Conservation (phyloP, 192 early-diverging fungal species). For the Backusella westeae region DNA sequence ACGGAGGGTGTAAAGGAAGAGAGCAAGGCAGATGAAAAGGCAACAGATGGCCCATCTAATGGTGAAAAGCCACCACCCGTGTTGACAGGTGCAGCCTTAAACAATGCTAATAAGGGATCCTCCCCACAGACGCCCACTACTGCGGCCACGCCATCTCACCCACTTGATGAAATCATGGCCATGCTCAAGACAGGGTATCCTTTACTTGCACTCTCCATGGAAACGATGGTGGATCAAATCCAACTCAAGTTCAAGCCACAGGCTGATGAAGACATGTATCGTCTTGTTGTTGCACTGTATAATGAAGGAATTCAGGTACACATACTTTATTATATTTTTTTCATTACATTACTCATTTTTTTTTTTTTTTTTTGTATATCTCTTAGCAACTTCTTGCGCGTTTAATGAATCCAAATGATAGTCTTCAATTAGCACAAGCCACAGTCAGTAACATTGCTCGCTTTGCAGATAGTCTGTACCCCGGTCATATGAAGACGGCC, state of each 20-base stretch:
- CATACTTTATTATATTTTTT: neutral
- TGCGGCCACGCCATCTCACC: conserved; percentile 47
- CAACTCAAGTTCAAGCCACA: conserved; percentile 88
- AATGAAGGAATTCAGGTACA: conserved; percentile 88
- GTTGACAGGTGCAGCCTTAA: neutral
- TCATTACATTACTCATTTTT: neutral
- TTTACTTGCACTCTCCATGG: conserved; percentile 91
- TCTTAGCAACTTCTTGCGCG: conserved; percentile 65
- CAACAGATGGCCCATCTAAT: neutral
- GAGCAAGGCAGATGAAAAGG: neutral
- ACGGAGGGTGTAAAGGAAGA: neutral
- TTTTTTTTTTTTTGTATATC: neutral
- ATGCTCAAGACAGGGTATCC: conserved; percentile 95
- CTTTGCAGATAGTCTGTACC: conserved; percentile 86
- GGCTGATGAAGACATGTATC: conserved; percentile 97
- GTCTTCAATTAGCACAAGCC: conserved; percentile 56
- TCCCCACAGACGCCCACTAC: conserved; percentile 27
- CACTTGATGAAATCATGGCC: conserved; percentile 94
- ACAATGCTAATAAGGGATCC: conserved; percentile 5
- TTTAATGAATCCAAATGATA: conserved; percentile 58
- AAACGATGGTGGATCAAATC: conserved; percentile 99
- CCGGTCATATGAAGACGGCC: conserved; percentile 71
- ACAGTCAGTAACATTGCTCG: conserved; percentile 81
- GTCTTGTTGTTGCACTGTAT: conserved; percentile 88
- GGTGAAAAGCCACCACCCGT: conserved; percentile 3